A percentile compares a stretch with the other conserved stretches of the same genome.
Conservation (phyloP, 495 filamentous ascomycete genomes). For the Jackrogersella multiformis region DNA sequence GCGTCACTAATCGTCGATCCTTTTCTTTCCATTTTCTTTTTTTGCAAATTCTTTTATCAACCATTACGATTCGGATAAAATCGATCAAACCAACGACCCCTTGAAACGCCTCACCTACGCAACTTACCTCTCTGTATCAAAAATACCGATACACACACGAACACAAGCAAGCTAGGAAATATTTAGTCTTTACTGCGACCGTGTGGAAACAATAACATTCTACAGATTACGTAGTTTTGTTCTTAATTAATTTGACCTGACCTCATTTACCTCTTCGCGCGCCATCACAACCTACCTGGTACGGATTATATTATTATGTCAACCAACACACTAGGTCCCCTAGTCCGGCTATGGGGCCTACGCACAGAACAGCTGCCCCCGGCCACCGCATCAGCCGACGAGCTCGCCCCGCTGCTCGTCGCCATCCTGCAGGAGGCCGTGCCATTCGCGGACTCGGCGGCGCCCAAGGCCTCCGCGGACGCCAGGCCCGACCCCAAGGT, state of each 20-base stretch:
- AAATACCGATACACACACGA: too few relatives aligned
- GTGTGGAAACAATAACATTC: too few relatives aligned
- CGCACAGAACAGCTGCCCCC: conserved; percentile 51
- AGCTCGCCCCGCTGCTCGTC: conserved; percentile 51
- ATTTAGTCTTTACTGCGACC: too few relatives aligned
- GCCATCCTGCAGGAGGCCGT: conserved; percentile 64
- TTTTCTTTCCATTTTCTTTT: background rate
- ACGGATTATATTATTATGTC: too few relatives aligned
- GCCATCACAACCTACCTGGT: too few relatives aligned
- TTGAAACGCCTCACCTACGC: conserved; percentile 6
- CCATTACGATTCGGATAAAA: background rate
- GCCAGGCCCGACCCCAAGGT: conserved; percentile 48
- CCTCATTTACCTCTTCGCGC: too few relatives aligned
- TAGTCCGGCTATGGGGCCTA: conserved; percentile 56
- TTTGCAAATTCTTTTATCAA: too few relatives aligned
- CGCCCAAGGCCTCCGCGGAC: conserved; percentile 46
- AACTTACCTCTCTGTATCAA: background rate
- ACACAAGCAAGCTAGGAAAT: too few relatives aligned
- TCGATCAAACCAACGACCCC: background rate
- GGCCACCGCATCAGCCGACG: conserved; percentile 36
- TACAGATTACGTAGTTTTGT: too few relatives aligned
- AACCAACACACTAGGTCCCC: conserved; percentile 37
- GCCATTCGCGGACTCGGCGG: conserved; percentile 61
- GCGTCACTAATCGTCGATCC: background rate
- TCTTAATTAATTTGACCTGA: too few relatives aligned